Evolutionary conservation across 148 eudicot genomes (phyloP).

Genomic region (Chenopodium quinoa): DNA sequence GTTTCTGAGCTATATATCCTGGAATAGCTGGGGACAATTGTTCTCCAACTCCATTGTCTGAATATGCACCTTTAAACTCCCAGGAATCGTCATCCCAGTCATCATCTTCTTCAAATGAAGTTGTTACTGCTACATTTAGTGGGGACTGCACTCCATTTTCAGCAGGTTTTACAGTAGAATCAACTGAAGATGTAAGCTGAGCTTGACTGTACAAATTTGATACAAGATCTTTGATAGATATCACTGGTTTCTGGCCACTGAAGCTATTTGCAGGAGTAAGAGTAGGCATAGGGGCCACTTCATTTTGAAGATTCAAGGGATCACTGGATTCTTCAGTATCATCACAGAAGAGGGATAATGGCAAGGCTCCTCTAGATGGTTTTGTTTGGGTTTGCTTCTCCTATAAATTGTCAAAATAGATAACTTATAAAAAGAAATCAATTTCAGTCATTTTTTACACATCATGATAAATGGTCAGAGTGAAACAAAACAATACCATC

Average conservation of each 20-base stretch:
- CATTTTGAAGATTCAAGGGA: constrained; percentile 31
- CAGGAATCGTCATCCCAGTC: constrained; percentile 53
- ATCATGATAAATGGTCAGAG: background rate
- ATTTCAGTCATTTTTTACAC: background rate
- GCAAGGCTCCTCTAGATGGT: constrained; percentile 48
- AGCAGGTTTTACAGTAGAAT: constrained; percentile 22
- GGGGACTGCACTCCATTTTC: constrained; percentile 36
- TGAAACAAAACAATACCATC: background rate
- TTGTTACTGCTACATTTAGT: constrained; percentile 29
- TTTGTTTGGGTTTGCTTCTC: constrained; percentile 33
- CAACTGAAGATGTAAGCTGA: constrained; percentile 34
- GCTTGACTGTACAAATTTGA: constrained; percentile 68
- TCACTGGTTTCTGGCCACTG: constrained; percentile 29
- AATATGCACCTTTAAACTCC: constrained; percentile 60
- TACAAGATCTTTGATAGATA: constrained; percentile 62
- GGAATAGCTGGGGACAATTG: constrained; percentile 20
- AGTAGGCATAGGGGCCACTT: constrained; percentile 32
- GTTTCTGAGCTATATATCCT: constrained; percentile 23
- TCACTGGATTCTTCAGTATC: constrained; percentile 47
- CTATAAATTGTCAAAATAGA: constrained; percentile 33
- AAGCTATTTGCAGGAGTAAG: constrained; percentile 35
- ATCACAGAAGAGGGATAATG: constrained; percentile 63
- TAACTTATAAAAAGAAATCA: background rate
- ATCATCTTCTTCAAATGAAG: constrained; percentile 33
- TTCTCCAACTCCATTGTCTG: constrained; percentile 25